A percentile compares a stretch with the other conserved stretches of the same genome.
Evolutionary conservation across 2,329 filamentous ascomycete genomes (phyloP).

Genomic region (Colletotrichum salicis): DNA sequence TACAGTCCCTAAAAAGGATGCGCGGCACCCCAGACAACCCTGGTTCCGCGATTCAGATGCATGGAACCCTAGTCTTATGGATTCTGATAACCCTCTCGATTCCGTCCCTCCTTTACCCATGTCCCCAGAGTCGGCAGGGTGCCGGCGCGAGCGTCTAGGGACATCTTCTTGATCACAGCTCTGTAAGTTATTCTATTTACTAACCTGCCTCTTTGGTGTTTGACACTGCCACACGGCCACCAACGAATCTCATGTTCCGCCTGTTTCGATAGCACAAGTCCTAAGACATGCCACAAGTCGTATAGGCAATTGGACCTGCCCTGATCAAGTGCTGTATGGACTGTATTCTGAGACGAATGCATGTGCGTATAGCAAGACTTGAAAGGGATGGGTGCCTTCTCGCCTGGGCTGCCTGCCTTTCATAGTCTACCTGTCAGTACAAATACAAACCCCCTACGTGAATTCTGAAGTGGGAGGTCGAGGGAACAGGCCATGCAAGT

Average conservation of each 20-base stretch:
- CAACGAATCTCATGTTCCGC: not conserved
- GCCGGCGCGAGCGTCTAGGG: not conserved
- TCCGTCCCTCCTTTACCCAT: not conserved
- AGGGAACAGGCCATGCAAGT: too few relatives aligned
- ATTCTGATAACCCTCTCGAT: not conserved
- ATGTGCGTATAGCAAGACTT: not conserved
- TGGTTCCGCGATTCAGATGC: conserved; percentile 1
- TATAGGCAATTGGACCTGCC: not conserved
- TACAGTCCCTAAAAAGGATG: not conserved
- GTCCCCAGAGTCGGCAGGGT: conserved; percentile 15
- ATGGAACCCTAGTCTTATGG: conserved; percentile 10
- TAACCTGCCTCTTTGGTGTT: not conserved
- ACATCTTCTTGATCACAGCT: not conserved
- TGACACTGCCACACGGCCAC: not conserved
- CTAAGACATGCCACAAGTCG: not conserved
- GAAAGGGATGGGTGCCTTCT: not conserved
- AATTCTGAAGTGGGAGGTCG: too few relatives aligned
- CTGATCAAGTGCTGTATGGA: not conserved
- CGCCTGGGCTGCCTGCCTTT: too few relatives aligned
- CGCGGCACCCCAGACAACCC: not conserved
- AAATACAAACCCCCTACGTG: too few relatives aligned
- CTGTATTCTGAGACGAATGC: not conserved
- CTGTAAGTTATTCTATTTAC: not conserved
- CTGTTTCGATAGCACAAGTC: not conserved
- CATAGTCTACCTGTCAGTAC: too few relatives aligned